A percentile compares a stretch with the other conserved stretches of the same genome.
phyloP scores from a whole-genome alignment of 129 eudicot species.

The Flaveria bidentis region DNA sequence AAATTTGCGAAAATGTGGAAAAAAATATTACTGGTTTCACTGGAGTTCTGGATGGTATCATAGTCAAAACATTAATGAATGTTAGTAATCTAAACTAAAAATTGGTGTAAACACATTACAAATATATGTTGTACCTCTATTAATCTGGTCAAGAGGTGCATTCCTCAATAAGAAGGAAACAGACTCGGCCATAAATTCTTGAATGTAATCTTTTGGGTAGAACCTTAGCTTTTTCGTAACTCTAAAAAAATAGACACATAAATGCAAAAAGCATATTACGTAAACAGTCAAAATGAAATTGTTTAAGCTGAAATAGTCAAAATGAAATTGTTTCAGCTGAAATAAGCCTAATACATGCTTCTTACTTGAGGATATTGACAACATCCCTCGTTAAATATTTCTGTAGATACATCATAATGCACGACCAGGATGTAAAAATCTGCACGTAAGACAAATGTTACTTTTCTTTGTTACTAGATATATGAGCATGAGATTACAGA shows the following conservation, averaged over 20 bases:
- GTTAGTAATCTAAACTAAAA: background rate
- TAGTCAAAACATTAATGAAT: background rate
- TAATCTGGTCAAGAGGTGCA: conserved; percentile 62
- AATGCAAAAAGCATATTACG: background rate
- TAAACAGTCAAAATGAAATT: background rate
- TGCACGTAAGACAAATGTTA: conserved; percentile 36
- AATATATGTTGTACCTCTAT: conserved; percentile 50
- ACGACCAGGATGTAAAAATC: conserved; percentile 89
- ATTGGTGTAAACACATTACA: background rate
- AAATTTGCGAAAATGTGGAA: background rate
- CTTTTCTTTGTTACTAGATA: conserved; percentile 8
- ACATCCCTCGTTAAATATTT: conserved; percentile 60
- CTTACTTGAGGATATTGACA: conserved; percentile 76
- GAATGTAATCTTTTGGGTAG: conserved; percentile 73
- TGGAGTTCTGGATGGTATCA: background rate
- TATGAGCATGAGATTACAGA: background rate
- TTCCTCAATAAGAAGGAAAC: conserved; percentile 74
- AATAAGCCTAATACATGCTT: background rate
- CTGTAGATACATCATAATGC: conserved; percentile 78
- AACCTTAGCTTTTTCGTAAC: conserved; percentile 65
- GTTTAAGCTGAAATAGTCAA: background rate
- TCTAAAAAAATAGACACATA: conserved; percentile 30
- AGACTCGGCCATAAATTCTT: conserved; percentile 82
- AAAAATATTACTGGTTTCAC: background rate
- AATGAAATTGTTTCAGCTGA: background rate